Percentiles rank a stretch among this genome's conserved stretches.
Conservation (phyloP, 2,329 filamentous ascomycete genomes). For the Colletotrichum coccodes region DNA sequence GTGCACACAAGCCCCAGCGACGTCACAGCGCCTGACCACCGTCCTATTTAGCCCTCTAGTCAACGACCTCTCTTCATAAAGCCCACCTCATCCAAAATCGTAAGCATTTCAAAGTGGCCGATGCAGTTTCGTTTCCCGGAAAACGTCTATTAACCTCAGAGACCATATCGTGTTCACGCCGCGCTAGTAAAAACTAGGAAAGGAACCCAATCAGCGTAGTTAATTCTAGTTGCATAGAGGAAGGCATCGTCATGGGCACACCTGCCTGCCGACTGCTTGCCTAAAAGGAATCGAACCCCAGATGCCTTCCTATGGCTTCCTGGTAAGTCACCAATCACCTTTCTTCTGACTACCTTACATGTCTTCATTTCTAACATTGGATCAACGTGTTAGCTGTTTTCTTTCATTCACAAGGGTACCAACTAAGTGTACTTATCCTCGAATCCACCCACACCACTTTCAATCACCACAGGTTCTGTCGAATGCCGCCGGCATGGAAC, state of each 20-base stretch:
- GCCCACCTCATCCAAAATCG: not conserved
- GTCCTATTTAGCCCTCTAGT: not conserved
- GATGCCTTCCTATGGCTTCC: not conserved
- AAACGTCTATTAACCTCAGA: no score
- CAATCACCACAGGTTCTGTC: not conserved
- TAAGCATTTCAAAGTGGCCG: not conserved
- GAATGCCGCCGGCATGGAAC: constrained; percentile 40
- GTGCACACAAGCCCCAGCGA: not conserved
- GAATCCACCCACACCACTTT: not conserved
- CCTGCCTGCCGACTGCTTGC: not conserved
- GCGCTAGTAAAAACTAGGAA: not conserved
- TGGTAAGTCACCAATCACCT: no score
- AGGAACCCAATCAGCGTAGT: no score
- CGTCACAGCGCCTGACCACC: not conserved
- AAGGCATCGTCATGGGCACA: not conserved
- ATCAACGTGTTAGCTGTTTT: no score
- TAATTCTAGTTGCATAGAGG: not conserved
- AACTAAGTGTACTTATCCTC: not conserved
- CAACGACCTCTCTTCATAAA: no score
- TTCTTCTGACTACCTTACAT: not conserved
- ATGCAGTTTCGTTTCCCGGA: not conserved
- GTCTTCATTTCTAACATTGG: no score
- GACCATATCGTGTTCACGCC: no score
- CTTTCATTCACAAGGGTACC: no score
- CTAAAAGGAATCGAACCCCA: not conserved